phyloP scores from a whole-genome alignment of 345 rosid species.

The Dipteronia sinensis region DNA sequence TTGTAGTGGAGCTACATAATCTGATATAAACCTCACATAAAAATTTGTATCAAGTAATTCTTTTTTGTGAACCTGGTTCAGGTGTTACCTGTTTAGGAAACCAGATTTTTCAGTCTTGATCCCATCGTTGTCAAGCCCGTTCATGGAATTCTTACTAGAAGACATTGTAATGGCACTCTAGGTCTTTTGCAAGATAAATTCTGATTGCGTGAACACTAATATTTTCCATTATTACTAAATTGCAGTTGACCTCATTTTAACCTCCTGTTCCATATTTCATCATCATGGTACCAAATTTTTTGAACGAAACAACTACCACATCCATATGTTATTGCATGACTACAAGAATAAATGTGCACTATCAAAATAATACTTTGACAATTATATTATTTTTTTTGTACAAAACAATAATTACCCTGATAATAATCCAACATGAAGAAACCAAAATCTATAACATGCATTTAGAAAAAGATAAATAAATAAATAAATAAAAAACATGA shows the following conservation, averaged over 20 bases:
- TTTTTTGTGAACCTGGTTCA: background rate
- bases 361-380: background rate
- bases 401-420: background rate
- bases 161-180: constrained; percentile 37
- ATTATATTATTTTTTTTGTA: background rate
- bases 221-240: constrained; percentile 24
- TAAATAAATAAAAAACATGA: background rate
- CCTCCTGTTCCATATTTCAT: constrained; percentile 25
- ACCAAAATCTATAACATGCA: background rate
- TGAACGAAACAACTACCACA: background rate
- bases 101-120: constrained; percentile 31
- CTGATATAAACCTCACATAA: background rate
- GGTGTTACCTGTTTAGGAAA: constrained; percentile 36
- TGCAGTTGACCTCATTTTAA: constrained; percentile 28
- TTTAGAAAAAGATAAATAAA: background rate
- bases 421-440: background rate
- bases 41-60: background rate
- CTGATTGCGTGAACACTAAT: constrained; percentile 13
- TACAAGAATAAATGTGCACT: constrained; percentile 9
- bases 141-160: constrained; percentile 34
- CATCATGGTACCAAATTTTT: constrained; percentile 4
- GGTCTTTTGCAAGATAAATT: constrained; percentile 21
- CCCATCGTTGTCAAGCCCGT: constrained; percentile 25
- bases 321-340: background rate
- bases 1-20: background rate